Base-by-base conservation (phyloP, 148 eudicot species). In the Simmondsia chinensis region DNA sequence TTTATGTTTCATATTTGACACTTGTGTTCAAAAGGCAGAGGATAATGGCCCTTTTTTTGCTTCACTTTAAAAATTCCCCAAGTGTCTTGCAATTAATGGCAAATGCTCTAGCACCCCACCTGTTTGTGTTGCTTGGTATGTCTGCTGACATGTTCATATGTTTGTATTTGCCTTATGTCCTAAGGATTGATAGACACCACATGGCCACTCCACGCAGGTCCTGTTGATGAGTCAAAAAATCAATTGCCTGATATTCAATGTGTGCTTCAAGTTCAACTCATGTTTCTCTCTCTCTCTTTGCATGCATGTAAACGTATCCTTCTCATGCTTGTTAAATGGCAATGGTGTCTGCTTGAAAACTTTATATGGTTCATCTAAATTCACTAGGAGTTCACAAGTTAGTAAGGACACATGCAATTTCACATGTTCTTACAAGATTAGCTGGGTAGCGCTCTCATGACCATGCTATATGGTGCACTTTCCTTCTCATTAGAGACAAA, bases 51-150 rank as follows among this genome's bases (percentile, higher is more conserved):
- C 73, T 91, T 0, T 85, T 69, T 77, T 95, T 91, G 31, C 85
- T 94, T 53, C 97, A 91, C 76, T 91, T 85, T 70, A 91, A 82
- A 48, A 91, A 91, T 65, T 85, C 95, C 42, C 97, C 97, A 14
- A 85, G 82, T 61, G 97, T 85, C 73, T 64, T 91, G 42, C 97
- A 82, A 68, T 56, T 91, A 57, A 67, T 91, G 81, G 93, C 97
- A 21, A 95, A 91, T 79, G 95, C 95, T 58, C 94, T 95, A 43
- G 95, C 97, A 15, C 97, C 85, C 73, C 97, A 85, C 65, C 57
- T 91, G 48, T 91, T 91, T 77, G 97, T 91, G 40, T 64, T 91
- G 61, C 95, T 91, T 56, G 97, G 97, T 89, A 75, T 37, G 44
- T 43, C 18, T 36, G 7, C 30, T n/a, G n/a, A n/a, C n/a, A 29